Base-by-base conservation (phyloP, 1,139 yeast genomes). In the Debaryomyces udenii region DNA sequence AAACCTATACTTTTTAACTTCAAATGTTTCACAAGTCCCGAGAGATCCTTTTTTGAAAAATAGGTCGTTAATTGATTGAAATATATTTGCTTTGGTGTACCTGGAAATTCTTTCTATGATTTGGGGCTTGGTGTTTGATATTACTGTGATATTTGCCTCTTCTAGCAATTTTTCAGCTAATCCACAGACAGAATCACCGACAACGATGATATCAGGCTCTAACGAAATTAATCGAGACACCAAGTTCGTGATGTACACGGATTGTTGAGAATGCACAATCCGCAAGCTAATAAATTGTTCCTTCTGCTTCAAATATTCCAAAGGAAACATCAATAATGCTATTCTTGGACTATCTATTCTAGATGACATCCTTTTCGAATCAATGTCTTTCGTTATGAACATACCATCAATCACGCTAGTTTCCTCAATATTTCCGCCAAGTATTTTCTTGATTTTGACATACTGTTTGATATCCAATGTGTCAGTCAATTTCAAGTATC, bases 181-280 rank as follows among this genome's bases (percentile, higher is more conserved):
- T 0, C 97, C 96, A 53, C 95, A 84, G 1, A 91, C 86, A 9
- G 86, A 75, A 31, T 88, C 88, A 6, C 93, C 91, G 9, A 88
- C 86, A 26, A 91, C 77, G 2, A 94, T 76, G 17, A 94, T 72
- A 51, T 81, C 89, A 0, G 99, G 98, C 38, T 78, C 80, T 41
- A 93, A 65, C 0, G 93, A 83, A 3, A 82, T 73, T 16, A 94
- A 78, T 42, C 98, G 74, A 3, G 85, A 85, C 0, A 90, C 95
- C 37, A 93, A 70, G 51, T 91, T 91, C 40, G 83, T 79, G 35
- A 93, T 74, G 54, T 86, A 91, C 48, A 93, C 97, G 35, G 78
- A 73, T 56, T 93, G 98, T 57, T 94, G 99, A 0, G 94, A 88
- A 39, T 89, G 74, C 1, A 93, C 85, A 3, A 95, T 87, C 42